Evolutionary conservation across 331 rosid species (phyloP).

Genomic region (Rhamnella rubrinervis): DNA sequence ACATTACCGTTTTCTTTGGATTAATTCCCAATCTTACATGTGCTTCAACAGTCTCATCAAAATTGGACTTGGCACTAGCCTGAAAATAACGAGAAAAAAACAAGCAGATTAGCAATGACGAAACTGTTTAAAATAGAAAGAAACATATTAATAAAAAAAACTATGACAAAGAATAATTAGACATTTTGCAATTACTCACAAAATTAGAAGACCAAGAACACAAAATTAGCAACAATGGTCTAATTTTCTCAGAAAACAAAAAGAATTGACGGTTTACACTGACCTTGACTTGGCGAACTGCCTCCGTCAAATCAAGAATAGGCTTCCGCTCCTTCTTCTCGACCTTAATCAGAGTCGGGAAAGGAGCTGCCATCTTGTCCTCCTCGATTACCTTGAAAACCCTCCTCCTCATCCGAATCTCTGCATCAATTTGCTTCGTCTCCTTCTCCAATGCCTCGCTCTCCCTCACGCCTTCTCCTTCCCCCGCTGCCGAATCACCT

Average conservation of each 20-base stretch:
- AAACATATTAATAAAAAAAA: background rate
- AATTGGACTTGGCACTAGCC: conserved; percentile 65
- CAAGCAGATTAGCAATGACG: conserved; percentile 13
- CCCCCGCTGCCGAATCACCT: conserved; percentile 2
- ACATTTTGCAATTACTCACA: background rate
- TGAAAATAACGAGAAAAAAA: conserved; percentile 47
- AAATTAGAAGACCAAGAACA: background rate
- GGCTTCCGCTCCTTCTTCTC: conserved; percentile 65
- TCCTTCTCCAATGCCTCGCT: conserved; percentile 45
- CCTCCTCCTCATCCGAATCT: conserved; percentile 37
- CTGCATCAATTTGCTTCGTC: conserved; percentile 49
- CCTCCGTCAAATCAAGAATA: conserved; percentile 71
- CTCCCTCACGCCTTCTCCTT: conserved; percentile 6
- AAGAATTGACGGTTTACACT: conserved; percentile 10
- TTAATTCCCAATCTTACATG: conserved; percentile 82
- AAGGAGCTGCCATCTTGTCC: conserved; percentile 60
- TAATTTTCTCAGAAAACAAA: conserved; percentile 8
- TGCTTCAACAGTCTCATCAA: conserved; percentile 94
- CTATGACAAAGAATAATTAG: background rate
- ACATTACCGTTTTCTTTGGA: conserved; percentile 74
- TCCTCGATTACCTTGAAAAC: conserved; percentile 47
- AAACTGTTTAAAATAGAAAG: too few species aligned
- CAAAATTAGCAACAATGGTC: background rate
- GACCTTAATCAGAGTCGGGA: conserved; percentile 61
- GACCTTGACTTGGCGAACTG: conserved; percentile 87